Base-by-base conservation (phyloP, 2,329 filamentous ascomycete genomes). In the Coniella lustricola region DNA sequence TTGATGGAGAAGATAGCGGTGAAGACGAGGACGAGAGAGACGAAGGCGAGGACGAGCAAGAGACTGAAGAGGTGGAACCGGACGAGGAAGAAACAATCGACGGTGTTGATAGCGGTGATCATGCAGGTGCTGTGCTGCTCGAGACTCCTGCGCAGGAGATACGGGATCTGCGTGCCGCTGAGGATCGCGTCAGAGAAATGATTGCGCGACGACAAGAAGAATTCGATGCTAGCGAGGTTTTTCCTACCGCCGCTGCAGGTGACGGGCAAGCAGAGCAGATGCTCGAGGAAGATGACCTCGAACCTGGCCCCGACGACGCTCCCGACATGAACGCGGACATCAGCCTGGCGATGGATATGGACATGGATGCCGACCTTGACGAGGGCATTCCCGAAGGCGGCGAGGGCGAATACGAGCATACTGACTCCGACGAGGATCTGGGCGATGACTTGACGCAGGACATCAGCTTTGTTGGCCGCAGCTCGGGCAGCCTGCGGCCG, bases 361-460 rank as follows among this genome's bases (percentile, higher is more conserved):
- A 74, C 59, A 82, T 84, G 77, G 81, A 77, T 44, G 80, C 75
- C n/a, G 76, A 89, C 60, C 70, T 88, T 35, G 85, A 89, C 61
- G 82, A 81, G 42, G 82, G 85, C 51, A 77, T 88, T 32, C 83
- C 84, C 17, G 82, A 85, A 51, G 81, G 74, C 9, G 77, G 80
- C 58, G 71, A 69, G 59, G 78, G 73, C 21, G 77, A 79, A 56
- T 89, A 88, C 67, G 85, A 90, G 68, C 85, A 89, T 61, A 89
- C 85, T 8, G 85, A 89, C 65, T 85, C 84, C 2, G 85, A 88
- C 55, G 83, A 74, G 8, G 81, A 82, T 44, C 56, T 81, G 44
- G 74, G 66, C 51, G 68, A 69, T 5, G 64, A 70, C 10, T 60
- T 60, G 14, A 63, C 60, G 7, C 60, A 61, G 9, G 64, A 69